These are phyloP conservation scores for Saururus chinensis DNA, from an alignment of 164 flowering plant genomes.

Conservation along the genomic window DNA sequence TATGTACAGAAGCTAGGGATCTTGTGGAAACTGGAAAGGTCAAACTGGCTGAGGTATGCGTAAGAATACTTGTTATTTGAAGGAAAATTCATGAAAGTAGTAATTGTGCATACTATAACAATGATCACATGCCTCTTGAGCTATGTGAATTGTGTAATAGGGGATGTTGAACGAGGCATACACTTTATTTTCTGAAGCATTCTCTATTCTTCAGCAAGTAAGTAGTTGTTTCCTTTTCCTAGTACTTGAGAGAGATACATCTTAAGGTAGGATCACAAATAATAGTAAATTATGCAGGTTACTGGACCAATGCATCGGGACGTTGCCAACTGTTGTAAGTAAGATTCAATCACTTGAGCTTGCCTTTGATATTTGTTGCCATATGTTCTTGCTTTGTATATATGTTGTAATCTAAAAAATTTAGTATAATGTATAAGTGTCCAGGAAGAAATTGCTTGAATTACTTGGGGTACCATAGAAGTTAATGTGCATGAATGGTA, in stretches of 20 bases:
- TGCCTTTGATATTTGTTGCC: neutral
- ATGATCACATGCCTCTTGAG: neutral
- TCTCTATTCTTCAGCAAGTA: slow-evolving; percentile 94
- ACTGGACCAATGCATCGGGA: slow-evolving; percentile 99
- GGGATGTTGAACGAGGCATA: slow-evolving; percentile 96
- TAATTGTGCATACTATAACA: neutral
- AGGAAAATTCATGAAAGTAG: neutral
- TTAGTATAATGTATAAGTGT: too few species aligned
- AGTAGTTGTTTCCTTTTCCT: slow-evolving; percentile 1
- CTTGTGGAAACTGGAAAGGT: slow-evolving; percentile 90
- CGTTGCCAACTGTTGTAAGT: slow-evolving; percentile 97
- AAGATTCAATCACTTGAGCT: slow-evolving; percentile 9
- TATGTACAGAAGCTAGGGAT: slow-evolving; percentile 87
- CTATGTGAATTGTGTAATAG: slow-evolving; percentile 33
- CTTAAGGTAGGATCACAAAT: too few species aligned
- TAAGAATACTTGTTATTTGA: neutral
- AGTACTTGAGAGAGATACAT: neutral
- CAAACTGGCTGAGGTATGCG: slow-evolving; percentile 80
- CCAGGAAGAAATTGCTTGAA: too few species aligned
- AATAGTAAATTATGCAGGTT: slow-evolving; percentile 42
- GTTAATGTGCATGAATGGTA: too few species aligned
- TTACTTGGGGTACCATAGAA: too few species aligned
- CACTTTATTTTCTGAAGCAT: slow-evolving; percentile 84
- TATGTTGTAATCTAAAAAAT: neutral
- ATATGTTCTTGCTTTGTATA: neutral